Evolutionary conservation across 768 basidiomycete species (phyloP).

Genomic region (Boletus insuetus): DNA sequence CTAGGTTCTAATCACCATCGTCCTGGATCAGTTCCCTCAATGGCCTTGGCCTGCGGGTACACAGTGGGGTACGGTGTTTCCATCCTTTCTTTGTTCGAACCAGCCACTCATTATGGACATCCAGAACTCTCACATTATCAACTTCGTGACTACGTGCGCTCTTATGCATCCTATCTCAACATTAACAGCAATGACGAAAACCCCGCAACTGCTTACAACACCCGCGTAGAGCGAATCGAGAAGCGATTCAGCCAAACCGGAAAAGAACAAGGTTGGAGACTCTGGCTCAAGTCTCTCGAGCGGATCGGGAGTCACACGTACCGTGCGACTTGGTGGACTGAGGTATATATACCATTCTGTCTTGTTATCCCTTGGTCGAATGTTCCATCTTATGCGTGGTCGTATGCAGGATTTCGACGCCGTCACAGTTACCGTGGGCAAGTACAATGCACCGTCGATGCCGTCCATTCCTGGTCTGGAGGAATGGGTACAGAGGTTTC

Average conservation of each 20-base stretch:
- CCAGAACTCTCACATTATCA: constrained; percentile 32
- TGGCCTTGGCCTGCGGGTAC: constrained; percentile 8
- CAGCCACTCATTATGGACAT: background rate
- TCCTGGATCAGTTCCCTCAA: background rate
- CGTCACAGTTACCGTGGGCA: background rate
- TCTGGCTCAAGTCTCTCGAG: background rate
- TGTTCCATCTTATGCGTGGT: background rate
- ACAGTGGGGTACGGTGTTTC: background rate
- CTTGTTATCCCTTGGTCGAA: background rate
- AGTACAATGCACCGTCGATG: background rate
- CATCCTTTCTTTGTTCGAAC: background rate
- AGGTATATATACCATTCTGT: background rate
- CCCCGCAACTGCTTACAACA: constrained; percentile 39
- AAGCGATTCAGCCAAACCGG: constrained; percentile 27
- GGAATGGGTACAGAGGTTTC: constrained; percentile 25
- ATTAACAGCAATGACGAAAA: constrained; percentile 35
- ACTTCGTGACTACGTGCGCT: constrained; percentile 23
- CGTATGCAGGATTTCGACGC: constrained; percentile 5
- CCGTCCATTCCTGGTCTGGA: constrained; percentile 5
- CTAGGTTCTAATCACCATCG: background rate
- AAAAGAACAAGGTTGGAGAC: background rate
- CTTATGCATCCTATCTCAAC: background rate
- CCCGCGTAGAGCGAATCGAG: constrained; percentile 43
- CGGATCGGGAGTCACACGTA: constrained; percentile 14
- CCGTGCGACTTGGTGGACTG: constrained; percentile 29